phyloP scores from a whole-genome alignment of 352 stramenopile genomes.

The Phytophthora niederhauseri region DNA sequence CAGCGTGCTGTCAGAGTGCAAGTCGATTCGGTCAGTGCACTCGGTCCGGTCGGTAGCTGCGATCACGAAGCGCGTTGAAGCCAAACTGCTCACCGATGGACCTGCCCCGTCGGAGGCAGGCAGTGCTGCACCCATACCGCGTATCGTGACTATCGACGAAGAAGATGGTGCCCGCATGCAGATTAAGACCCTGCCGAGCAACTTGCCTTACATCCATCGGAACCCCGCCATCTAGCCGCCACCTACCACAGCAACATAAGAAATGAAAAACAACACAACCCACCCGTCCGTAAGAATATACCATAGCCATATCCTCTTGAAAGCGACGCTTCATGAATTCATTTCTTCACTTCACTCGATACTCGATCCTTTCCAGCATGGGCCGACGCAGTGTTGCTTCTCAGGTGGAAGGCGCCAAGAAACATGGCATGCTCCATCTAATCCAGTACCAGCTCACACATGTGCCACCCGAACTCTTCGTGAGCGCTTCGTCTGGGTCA shows the following conservation, averaged over 20 bases:
- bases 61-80: constrained; percentile 74
- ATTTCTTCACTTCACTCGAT: constrained; percentile 3
- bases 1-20: constrained; percentile 85
- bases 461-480: constrained; percentile 49
- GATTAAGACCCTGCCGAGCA: constrained; percentile 91
- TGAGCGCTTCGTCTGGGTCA: constrained; percentile 14
- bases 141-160: constrained; percentile 91
- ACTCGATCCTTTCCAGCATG: constrained; percentile 18
- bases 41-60: constrained; percentile 79
- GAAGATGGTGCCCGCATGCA: constrained; percentile 86
- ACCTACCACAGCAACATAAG: not conserved
- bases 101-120: constrained; percentile 24
- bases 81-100: constrained; percentile 53
- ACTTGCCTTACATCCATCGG: constrained; percentile 95
- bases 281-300: constrained; percentile 14
- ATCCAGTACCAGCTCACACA: constrained; percentile 48
- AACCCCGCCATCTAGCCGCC: constrained; percentile 89
- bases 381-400: constrained; percentile 49
- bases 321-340: constrained; percentile 31
- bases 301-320: constrained; percentile 16
- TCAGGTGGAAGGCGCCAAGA: constrained; percentile 65
- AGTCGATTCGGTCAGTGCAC: constrained; percentile 87
- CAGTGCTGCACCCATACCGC: constrained; percentile 55
- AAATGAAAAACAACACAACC: not conserved
- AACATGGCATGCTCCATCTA: constrained; percentile 66